A percentile compares a stretch with the other conserved stretches of the same genome.
Conservation (phyloP, 1,284 basidiomycete genomes). For the Marasmius oreades region DNA sequence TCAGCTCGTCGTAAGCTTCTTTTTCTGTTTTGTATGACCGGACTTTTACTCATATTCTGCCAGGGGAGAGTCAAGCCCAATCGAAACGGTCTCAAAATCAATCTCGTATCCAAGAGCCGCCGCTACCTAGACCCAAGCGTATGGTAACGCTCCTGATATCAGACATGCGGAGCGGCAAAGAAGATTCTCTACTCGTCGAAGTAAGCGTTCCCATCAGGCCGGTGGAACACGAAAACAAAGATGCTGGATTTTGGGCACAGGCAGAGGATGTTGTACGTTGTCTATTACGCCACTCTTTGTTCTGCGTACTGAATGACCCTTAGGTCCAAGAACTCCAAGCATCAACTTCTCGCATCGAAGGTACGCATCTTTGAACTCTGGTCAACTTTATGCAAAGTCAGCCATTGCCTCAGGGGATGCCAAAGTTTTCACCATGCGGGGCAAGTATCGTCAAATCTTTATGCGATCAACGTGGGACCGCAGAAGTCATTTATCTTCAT, state of each 20-base stretch:
- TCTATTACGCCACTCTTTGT: background rate
- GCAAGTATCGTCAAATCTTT: conserved; percentile 67
- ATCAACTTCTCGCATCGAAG: conserved; percentile 67
- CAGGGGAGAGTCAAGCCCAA: background rate
- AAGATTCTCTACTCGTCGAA: conserved; percentile 61
- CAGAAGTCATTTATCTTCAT: conserved; percentile 15
- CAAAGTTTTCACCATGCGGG: conserved; percentile 63
- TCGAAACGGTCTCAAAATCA: conserved; percentile 3
- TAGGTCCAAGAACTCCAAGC: conserved; percentile 53
- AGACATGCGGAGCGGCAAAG: conserved; percentile 48
- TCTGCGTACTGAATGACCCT: conserved; percentile 6
- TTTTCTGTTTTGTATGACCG: background rate
- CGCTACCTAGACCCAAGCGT: conserved; percentile 20
- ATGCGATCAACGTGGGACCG: conserved; percentile 56
- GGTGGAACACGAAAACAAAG: conserved; percentile 39
- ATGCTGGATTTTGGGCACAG: conserved; percentile 66
- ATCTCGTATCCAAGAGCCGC: background rate
- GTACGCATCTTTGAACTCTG: conserved; percentile 28
- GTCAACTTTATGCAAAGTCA: background rate
- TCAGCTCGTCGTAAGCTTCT: background rate
- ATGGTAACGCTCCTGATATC: conserved; percentile 65
- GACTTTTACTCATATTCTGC: background rate
- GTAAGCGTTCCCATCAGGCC: conserved; percentile 52
- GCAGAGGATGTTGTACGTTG: conserved; percentile 52
- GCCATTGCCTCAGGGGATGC: conserved; percentile 50